A percentile compares a stretch with the other conserved stretches of the same genome.
Evolutionary conservation across 2,329 filamentous ascomycete species (phyloP).

Genomic region (Curvularia hawaiiensis): DNA sequence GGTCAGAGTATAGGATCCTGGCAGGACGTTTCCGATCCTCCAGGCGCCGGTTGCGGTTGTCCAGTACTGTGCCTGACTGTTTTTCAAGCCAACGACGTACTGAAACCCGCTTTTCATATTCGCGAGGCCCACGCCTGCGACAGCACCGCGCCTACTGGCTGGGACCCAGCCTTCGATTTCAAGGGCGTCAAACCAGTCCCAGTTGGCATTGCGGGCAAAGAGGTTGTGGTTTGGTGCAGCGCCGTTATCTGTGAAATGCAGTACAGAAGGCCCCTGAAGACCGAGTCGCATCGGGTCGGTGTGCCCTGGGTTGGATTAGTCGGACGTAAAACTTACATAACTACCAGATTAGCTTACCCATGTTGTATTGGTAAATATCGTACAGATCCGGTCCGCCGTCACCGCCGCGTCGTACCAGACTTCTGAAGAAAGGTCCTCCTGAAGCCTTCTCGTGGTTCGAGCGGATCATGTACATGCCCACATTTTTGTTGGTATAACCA

Average conservation of each 20-base stretch:
- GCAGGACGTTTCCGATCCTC: constrained; percentile 66
- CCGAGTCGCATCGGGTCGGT: constrained; percentile 51
- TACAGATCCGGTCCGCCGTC: constrained; percentile 48
- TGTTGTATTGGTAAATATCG: constrained; percentile 53
- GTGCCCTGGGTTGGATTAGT: constrained; percentile 27
- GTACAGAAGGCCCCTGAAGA: constrained; percentile 50
- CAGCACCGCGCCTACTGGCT: constrained; percentile 22
- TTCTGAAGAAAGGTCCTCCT: constrained; percentile 48
- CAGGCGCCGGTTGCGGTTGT: constrained; percentile 50
- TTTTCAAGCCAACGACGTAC: constrained; percentile 48
- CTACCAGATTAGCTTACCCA: constrained; percentile 36
- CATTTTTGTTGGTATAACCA: constrained; percentile 44
- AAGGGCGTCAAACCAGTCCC: constrained; percentile 29
- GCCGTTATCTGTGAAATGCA: constrained; percentile 48
- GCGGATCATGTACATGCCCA: constrained; percentile 48
- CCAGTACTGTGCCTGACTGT: constrained; percentile 48
- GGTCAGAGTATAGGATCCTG: constrained; percentile 67
- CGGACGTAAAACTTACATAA: no score
- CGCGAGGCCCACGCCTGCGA: constrained; percentile 34
- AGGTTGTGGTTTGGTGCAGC: constrained; percentile 44
- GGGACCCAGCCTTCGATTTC: constrained; percentile 32
- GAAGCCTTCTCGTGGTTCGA: constrained; percentile 52
- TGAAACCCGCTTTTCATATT: constrained; percentile 50
- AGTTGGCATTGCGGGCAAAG: constrained; percentile 31
- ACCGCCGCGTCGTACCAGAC: constrained; percentile 46